Evolutionary conservation across 2,329 filamentous ascomycete genomes (phyloP).

Genomic region (Fusarium brevicatenulatum): DNA sequence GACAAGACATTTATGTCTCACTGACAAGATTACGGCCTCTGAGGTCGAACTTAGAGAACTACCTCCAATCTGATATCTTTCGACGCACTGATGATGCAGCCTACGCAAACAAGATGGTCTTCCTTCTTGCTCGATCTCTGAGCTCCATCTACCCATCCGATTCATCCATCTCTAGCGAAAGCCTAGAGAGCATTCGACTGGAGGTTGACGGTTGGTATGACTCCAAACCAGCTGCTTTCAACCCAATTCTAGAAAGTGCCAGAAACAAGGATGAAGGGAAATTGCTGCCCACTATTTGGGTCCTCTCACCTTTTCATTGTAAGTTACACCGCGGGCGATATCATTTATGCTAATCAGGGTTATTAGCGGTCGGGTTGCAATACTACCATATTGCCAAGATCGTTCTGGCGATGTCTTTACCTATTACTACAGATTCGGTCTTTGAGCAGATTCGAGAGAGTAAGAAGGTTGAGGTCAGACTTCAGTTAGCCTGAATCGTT

Average conservation of each 20-base stretch:
- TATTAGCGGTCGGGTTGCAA: neutral
- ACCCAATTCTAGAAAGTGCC: neutral
- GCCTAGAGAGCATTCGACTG: neutral
- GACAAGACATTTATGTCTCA: neutral
- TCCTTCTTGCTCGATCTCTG: neutral
- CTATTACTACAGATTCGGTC: neutral
- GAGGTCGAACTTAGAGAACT: neutral
- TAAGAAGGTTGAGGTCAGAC: neutral
- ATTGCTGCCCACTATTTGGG: neutral
- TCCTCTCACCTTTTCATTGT: neutral
- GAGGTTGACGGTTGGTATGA: neutral
- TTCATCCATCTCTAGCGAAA: neutral
- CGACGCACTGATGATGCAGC: neutral
- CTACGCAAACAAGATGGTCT: neutral
- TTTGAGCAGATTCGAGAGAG: neutral
- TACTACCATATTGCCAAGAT: constrained; percentile 1
- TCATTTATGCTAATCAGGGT: neutral
- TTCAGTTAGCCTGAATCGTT: neutral
- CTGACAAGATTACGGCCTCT: neutral
- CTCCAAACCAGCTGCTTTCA: neutral
- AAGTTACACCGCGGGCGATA: accelerated
- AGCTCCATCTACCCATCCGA: neutral
- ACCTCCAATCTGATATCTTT: neutral
- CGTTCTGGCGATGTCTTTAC: neutral
- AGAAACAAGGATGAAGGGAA: neutral